These are phyloP conservation scores for Vigna nakashimae DNA, from an alignment of 306 rosid species.

Conservation along the genomic window DNA sequence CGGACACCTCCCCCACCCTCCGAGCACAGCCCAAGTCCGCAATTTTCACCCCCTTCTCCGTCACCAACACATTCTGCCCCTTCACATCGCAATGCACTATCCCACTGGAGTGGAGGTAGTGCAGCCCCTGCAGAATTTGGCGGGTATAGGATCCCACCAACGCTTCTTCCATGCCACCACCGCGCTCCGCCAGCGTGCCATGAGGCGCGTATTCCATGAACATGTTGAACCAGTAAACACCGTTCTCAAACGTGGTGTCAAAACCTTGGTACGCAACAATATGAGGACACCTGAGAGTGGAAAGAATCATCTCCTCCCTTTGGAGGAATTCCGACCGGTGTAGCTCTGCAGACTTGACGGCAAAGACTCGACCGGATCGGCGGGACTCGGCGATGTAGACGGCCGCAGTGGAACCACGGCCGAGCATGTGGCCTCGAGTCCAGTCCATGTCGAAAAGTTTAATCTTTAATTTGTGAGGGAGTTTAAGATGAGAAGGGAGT, in stretches of 20 bases:
- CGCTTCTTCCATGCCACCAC: constrained; percentile 57
- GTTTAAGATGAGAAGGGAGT: neutral
- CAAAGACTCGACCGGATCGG: constrained; percentile 53
- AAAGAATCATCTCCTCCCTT: constrained; percentile 65
- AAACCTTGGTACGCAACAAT: constrained; percentile 68
- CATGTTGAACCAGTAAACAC: constrained; percentile 59
- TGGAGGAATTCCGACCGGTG: constrained; percentile 56
- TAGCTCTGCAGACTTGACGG: constrained; percentile 70
- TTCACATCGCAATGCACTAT: constrained; percentile 93
- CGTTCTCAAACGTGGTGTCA: constrained; percentile 66
- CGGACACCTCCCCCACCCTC: constrained; percentile 35
- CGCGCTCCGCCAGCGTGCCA: constrained; percentile 60
- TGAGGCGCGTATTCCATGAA: constrained; percentile 76
- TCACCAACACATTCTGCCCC: constrained; percentile 67
- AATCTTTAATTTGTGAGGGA: neutral
- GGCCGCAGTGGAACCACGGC: constrained; percentile 84
- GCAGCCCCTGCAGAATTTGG: constrained; percentile 64
- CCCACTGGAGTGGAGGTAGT: constrained; percentile 68
- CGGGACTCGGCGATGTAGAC: constrained; percentile 57
- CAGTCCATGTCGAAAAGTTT: constrained; percentile 55
- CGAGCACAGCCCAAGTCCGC: constrained; percentile 90
- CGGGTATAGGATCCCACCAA: constrained; percentile 52
- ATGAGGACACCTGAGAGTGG: constrained; percentile 56
- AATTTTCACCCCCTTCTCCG: constrained; percentile 64
- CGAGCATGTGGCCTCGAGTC: constrained; percentile 70